Conservation (phyloP, 805 yeast species). For the Cyberlindnera petersonii region DNA sequence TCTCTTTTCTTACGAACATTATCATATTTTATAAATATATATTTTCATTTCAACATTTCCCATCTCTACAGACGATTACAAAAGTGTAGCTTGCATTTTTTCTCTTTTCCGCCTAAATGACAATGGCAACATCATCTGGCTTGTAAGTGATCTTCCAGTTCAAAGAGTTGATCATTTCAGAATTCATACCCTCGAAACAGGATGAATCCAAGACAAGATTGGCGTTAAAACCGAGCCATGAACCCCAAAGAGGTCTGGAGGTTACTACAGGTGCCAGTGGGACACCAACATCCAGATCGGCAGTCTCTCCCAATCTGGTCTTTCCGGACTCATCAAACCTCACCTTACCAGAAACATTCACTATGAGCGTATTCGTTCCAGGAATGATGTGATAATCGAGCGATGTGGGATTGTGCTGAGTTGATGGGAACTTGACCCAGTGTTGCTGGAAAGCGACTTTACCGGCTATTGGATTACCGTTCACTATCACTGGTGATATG, state of each 20-base stretch:
- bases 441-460: conserved; percentile 50
- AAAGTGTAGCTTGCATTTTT: too few species aligned
- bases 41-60: too few species aligned
- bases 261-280: conserved; percentile 2
- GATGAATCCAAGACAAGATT: conserved; percentile 57
- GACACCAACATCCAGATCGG: conserved; percentile 40
- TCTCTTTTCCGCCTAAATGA: conserved; percentile 8
- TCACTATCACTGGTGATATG: conserved; percentile 49
- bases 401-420: conserved; percentile 62
- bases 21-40: too few species aligned
- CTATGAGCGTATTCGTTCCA: conserved; percentile 52
- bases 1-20: too few species aligned
- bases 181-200: conserved; percentile 32
- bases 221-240: conserved; percentile 65
- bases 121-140: conserved; percentile 48
- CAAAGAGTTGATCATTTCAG: conserved; percentile 53
- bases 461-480: conserved; percentile 55
- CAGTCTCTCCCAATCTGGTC: conserved; percentile 59
- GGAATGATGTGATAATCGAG: conserved; percentile 66
- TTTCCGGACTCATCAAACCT: conserved; percentile 74
- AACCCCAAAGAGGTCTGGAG: conserved; percentile 44
- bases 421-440: conserved; percentile 53
- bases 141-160: conserved; percentile 63
- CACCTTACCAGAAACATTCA: conserved; percentile 54
- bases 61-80: too few species aligned